Base-by-base conservation (phyloP, 495 filamentous ascomycete genomes). In the Platismatia glauca region DNA sequence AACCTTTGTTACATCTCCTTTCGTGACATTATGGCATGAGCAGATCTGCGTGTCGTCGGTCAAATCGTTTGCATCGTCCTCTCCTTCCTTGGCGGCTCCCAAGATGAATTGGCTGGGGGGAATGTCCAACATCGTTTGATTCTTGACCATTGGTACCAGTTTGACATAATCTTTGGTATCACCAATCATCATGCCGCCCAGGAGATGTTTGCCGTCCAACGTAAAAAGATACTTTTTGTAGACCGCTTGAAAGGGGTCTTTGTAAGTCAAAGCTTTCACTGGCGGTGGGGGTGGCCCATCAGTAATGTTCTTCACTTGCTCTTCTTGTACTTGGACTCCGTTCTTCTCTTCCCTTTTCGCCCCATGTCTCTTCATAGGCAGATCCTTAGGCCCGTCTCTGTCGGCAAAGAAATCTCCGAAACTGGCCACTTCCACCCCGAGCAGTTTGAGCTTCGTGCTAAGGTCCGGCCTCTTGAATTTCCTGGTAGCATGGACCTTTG, bases 161-260 rank as follows among this genome's bases (percentile, higher is more conserved):
- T 95, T 96, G 74, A 96, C 82, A 71, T 96, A 97, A 73, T 97
- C 93, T 63, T 82, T 87, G 0, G 91, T 96, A 73, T 97, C 93
- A 41, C 93, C 93, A 62, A 97, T 96, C 89, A 97, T 96, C 92
- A 97, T 97, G 4, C 93, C 93, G 22, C 93, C 93, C 9, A 97
- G 83, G 4, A 97, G 77, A 71, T 90, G 94, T 70, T 96, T 95
- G 29, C 93, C 93, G 70, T 97, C 93, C 70, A 87, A 73, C 3
- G 92, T 95, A 67, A 96, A 96, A 9, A 97, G 75, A 73, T 91
- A 97, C 73, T 97, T 97, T 74, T 97, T 96, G 74, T 97, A 97
- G 1, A 96, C 84, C n/a, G 90, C 86, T 63, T 85, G 81, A 71
- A 97, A 96, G 0, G 93, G 93, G 73, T 97, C 93, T 64, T 89